Conservation (phyloP, 2,329 filamentous ascomycete species). For the Escovopsis sp. region DNA sequence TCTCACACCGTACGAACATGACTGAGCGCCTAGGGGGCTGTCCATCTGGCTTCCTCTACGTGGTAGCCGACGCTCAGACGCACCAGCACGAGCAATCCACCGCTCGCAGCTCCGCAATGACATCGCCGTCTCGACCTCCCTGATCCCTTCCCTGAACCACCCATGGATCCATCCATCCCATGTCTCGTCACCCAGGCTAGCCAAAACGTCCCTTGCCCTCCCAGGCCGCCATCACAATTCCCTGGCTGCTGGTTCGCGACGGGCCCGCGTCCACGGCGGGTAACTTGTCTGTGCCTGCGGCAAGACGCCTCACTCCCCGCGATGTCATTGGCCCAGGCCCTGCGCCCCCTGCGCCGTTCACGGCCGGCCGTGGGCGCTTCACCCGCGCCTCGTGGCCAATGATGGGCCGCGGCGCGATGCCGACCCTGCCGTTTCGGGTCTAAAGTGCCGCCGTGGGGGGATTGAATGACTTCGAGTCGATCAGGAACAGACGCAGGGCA, state of each 20-base stretch:
- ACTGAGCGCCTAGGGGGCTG: too few relatives aligned
- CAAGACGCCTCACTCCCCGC: not conserved
- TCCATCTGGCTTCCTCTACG: too few relatives aligned
- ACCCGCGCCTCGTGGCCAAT: slow-evolving; percentile 3
- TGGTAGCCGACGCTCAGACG: too few relatives aligned
- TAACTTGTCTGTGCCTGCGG: slow-evolving; percentile 1
- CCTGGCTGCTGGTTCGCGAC: not conserved
- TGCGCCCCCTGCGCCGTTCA: not conserved
- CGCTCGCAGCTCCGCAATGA: too few relatives aligned
- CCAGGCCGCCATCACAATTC: not conserved
- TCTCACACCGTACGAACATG: too few relatives aligned
- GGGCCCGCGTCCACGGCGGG: not conserved
- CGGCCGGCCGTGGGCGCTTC: slow-evolving; percentile 5
- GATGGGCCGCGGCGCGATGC: not conserved
- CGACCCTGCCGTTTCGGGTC: slow-evolving; percentile 1
- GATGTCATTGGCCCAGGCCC: slow-evolving; percentile 5
- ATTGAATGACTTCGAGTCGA: too few relatives aligned
- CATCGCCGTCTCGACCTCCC: too few relatives aligned
- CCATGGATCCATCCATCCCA: too few relatives aligned
- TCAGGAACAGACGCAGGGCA: too few relatives aligned
- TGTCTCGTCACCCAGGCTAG: not conserved
- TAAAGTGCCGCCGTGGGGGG: not conserved
- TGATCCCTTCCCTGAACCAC: too few relatives aligned
- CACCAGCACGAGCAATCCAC: too few relatives aligned
- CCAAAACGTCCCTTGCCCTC: not conserved